Evolutionary conservation across 805 yeast genomes (phyloP).

Genomic region (Kodamaea kakaduensis): DNA sequence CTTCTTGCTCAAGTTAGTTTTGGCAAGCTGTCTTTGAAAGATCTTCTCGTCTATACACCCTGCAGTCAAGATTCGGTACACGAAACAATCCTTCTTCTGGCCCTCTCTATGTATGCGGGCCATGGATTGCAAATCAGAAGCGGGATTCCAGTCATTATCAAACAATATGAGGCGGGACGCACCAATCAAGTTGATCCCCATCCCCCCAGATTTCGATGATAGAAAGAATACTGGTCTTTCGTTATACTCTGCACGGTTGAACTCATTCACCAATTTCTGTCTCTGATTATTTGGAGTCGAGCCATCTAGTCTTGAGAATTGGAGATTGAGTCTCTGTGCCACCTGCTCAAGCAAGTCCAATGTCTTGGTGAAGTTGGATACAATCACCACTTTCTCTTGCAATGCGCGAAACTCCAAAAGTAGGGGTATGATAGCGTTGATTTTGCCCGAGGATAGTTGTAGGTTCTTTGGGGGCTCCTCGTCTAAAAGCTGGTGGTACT

Average conservation of each 20-base stretch:
- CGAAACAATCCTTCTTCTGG: conserved; percentile 69
- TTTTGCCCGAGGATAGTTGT: conserved; percentile 49
- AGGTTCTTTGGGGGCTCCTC: conserved; percentile 13
- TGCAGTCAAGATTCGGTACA: conserved; percentile 79
- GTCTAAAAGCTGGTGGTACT: conserved; percentile 16
- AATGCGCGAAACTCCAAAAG: conserved; percentile 43
- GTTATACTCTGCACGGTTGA: conserved; percentile 48
- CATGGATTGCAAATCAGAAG: conserved; percentile 90
- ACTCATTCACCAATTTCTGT: conserved; percentile 60
- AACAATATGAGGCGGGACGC: conserved; percentile 81
- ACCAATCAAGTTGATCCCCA: conserved; percentile 85
- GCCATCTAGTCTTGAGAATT: conserved; percentile 75
- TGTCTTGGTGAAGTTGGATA: conserved; percentile 86
- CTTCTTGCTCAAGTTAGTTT: conserved; percentile 70
- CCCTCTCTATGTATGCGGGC: conserved; percentile 95
- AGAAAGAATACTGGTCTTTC: conserved; percentile 62
- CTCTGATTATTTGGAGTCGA: conserved; percentile 67
- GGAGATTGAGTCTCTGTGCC: conserved; percentile 44
- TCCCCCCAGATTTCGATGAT: conserved; percentile 91
- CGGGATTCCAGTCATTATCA: conserved; percentile 98
- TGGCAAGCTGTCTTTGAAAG: conserved; percentile 85
- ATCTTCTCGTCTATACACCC: conserved; percentile 95
- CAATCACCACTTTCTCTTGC: conserved; percentile 74
- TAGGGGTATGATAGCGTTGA: conserved; percentile 54
- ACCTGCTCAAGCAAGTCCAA: conserved; percentile 68